Base-by-base conservation (phyloP, 768 basidiomycete genomes). In the Mycena rebaudengoi region DNA sequence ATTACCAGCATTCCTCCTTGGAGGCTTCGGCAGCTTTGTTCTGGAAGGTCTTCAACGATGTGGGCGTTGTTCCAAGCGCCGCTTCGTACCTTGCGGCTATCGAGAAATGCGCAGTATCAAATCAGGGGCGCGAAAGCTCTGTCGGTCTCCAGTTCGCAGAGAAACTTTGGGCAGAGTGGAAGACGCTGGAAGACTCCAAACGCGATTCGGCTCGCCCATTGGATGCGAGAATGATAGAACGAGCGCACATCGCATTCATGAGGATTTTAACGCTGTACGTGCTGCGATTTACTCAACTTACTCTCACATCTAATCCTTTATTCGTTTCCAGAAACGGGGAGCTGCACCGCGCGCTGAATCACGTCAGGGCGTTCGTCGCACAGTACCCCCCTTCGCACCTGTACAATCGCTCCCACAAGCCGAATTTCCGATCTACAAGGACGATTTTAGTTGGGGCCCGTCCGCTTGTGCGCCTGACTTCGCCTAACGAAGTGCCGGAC, bases 401-500 rank as follows among this genome's bases (percentile, higher is more conserved):
- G 10, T 76, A 82, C 37, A 65, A 70, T 23, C 80, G 82, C 11
- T 44, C 77, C 1, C 73, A 76, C 11, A 88, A 83, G 67, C 83
- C 79, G 3, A 72, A 75, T 8, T 75, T 88, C 51, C 86, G 87
- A 26, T 88, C 88, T 7, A 88, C 87, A 3, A 86, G 87, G 26
- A 89, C 86, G 0, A 68, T 79, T 2, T 85, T 94, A 25, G 70
- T 74, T 16, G 87, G 80, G 0, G 70, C 79, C 1, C 83, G 88
- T 14, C 92, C 93, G 4, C 75, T 95, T 29, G 90, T 97, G 21
- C 88, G 92, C 21, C 79, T 94, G 67, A 86, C 85, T 3, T 83
- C 88, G 6, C 74, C 77, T 0, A 75, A 80, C 3, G 86, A 87
- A 18, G 81, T 91, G 4, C 84, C 86, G 1, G 96, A 98, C 71